Conservation (phyloP, 139 green algal genomes). For the Coelastrella sp. region DNA sequence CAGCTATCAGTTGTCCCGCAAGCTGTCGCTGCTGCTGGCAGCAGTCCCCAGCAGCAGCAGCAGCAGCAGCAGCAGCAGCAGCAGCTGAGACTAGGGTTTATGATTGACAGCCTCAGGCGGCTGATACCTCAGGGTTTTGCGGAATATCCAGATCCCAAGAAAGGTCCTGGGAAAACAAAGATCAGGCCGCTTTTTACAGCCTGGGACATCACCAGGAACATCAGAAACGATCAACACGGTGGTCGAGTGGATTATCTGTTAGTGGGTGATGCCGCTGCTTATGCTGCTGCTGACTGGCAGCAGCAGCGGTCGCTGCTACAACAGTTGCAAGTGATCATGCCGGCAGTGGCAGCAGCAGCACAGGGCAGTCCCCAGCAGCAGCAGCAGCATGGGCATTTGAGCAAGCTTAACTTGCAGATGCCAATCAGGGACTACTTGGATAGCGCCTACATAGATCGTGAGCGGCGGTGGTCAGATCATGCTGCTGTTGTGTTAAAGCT, state of each 20-base stretch:
- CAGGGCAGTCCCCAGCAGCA: neutral
- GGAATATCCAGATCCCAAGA: neutral
- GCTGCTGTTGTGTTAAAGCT: neutral
- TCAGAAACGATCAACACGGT: neutral
- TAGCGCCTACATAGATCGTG: neutral
- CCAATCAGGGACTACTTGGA: neutral
- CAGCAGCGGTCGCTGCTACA: neutral
- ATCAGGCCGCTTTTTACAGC: neutral
- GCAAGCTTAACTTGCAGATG: neutral
- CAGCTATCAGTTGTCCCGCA: too few species aligned
- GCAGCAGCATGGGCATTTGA: neutral
- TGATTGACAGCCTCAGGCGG: neutral
- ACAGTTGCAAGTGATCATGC: neutral
- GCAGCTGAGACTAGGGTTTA: neutral
- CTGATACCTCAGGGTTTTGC: neutral
- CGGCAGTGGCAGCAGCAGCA: neutral
- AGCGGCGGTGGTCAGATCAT: neutral
- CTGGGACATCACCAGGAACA: constrained; percentile 5
- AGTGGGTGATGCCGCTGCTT: neutral
- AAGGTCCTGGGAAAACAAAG: neutral
- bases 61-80: neutral
- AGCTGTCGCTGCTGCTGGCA: neutral
- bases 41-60: neutral
- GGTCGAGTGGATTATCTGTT: neutral
- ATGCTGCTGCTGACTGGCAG: neutral